phyloP scores from a whole-genome alignment of 345 rosid species.

The Limnanthes douglasii region DNA sequence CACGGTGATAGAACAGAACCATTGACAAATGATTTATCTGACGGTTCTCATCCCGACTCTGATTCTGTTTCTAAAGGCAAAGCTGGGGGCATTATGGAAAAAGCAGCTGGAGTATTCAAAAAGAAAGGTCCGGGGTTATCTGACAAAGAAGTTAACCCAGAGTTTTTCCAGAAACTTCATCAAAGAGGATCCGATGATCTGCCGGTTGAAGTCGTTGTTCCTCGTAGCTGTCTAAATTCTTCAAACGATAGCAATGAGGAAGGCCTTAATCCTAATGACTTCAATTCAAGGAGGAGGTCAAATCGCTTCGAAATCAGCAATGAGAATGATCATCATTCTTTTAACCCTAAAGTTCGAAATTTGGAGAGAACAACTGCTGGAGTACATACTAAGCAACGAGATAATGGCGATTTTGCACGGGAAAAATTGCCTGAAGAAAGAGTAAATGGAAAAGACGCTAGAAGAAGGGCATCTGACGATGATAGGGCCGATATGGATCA shows the following conservation, averaged over 20 bases:
- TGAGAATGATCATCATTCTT: slow-evolving; percentile 27
- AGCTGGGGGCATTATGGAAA: slow-evolving; percentile 53
- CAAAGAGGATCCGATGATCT: slow-evolving; percentile 54
- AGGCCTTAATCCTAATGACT: slow-evolving; percentile 33
- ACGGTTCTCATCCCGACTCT: slow-evolving; percentile 23
- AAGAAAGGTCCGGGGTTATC: slow-evolving; percentile 71
- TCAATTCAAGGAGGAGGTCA: slow-evolving; percentile 29
- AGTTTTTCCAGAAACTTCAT: slow-evolving; percentile 91
- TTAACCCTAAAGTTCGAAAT: slow-evolving; percentile 17
- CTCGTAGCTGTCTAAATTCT: slow-evolving; percentile 46
- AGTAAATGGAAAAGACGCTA: slow-evolving; percentile 31
- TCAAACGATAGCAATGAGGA: slow-evolving; percentile 41
- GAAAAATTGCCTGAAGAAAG: slow-evolving; percentile 23
- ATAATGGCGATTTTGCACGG: slow-evolving; percentile 5
- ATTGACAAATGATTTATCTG: slow-evolving; percentile 30
- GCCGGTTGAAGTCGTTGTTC: slow-evolving; percentile 87
- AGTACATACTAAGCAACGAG: slow-evolving; percentile 9
- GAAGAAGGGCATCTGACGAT: slow-evolving; percentile 42
- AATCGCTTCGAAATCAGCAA: slow-evolving; percentile 27
- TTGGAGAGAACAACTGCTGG: slow-evolving; percentile 25
- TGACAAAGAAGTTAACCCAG: slow-evolving; percentile 83
- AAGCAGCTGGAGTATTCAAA: slow-evolving; percentile 77
- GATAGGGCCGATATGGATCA: slow-evolving; percentile 29
- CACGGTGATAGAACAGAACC: slow-evolving; percentile 23
- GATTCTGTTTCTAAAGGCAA: slow-evolving; percentile 48